Evolutionary conservation across 2,329 filamentous ascomycete genomes (phyloP), one percentile per base, ranked within the genome.

Genomic region (Penicillium palitans): DNA sequence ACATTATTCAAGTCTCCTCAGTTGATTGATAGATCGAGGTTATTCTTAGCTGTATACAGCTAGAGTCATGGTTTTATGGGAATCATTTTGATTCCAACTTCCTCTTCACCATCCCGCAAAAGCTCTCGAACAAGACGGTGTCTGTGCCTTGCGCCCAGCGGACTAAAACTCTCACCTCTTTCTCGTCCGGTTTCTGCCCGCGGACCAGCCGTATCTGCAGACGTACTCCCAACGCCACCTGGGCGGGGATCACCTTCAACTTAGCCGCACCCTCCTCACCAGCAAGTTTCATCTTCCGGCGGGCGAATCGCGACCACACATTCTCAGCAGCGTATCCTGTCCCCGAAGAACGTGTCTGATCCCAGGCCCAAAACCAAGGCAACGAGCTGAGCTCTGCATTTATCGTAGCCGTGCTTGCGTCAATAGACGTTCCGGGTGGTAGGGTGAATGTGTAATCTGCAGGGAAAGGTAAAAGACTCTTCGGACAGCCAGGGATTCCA

Each of bases 91-190:
- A 63, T 47, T 73, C 71, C 37, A 78, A 25, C 56, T 81, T 83
- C 37, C 83, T 79, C 72, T 87, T 90, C 45, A 96, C 63, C 79
- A 93, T 91, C 0, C 91, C 92, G 60, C 87, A 89, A 62, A 99
- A 91, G 71, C 93, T 97, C 76, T 96, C 90, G 74, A 93, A 96
- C 0, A 95, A 70, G 0, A 87, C 81, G 19, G 83, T 79, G 64
- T 96, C 90, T 6, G 81, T 79, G 0, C 95, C 93, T 66, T 90
- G 87, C 0, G 91, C 70, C 93, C 91, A 96, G 33, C 90, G 81
- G 54, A 89, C 79, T 5, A 74, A 65, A 5, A 89, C 76, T 2
- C 70, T 74, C 0, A 87, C 77, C 19, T 77, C 72, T 3, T 79
- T 72, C 17, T 72, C 69, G 42, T 76, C 69, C 0, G 41, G 31